Evolutionary conservation across 1,284 basidiomycete genomes (phyloP).

Genomic region (Trichosporon inkin): DNA sequence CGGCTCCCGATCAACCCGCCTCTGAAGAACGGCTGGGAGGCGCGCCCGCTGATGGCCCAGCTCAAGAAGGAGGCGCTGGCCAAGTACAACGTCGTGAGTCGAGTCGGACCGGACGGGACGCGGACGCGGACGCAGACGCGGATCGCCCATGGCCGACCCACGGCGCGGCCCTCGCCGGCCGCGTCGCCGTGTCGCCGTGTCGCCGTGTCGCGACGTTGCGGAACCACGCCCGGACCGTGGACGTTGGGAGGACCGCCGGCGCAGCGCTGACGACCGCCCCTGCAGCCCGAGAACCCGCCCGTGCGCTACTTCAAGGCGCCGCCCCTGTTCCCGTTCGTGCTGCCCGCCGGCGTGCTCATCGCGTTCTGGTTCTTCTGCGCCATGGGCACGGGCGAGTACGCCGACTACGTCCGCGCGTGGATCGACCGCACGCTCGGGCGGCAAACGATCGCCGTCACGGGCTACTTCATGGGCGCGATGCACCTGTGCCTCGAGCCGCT

Average conservation of each 20-base stretch:
- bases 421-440: conserved; percentile 9
- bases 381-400: conserved; percentile 24
- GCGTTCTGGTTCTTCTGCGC: conserved; percentile 25
- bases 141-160: neutral
- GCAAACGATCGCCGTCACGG: conserved; percentile 7
- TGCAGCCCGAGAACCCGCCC: conserved; percentile 20
- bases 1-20: conserved; percentile 30
- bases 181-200: too few species aligned
- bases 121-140: too few species aligned
- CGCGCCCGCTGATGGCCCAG: conserved; percentile 16
- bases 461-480: conserved; percentile 9
- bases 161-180: neutral
- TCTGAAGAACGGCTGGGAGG: conserved; percentile 21
- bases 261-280: neutral
- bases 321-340: conserved; percentile 26
- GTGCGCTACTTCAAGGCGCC: conserved; percentile 34
- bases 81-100: conserved; percentile 31
- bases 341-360: conserved; percentile 23
- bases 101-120: neutral
- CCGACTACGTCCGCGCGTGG: conserved; percentile 23
- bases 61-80: conserved; percentile 21
- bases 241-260: neutral
- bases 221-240: conserved; percentile 4
- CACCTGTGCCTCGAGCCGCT: conserved; percentile 25
- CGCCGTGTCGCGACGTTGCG: too few species aligned